A percentile compares a stretch with the other conserved stretches of the same genome.
Conservation (phyloP, 2,329 filamentous ascomycete species). For the Fusarium foetens region DNA sequence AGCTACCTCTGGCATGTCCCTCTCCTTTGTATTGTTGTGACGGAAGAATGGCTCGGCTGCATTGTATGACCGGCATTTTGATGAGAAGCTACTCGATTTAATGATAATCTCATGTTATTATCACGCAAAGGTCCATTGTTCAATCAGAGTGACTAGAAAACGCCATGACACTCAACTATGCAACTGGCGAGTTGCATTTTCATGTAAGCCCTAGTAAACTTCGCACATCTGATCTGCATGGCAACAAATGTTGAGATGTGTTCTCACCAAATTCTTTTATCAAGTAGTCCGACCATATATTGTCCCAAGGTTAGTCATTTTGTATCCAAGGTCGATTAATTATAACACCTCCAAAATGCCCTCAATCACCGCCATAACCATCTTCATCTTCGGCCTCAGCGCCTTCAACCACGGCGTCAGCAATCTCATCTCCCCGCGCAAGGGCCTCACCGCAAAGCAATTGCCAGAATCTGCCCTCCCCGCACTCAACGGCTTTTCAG, state of each 20-base stretch:
- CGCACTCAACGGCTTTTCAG: constrained; percentile 27
- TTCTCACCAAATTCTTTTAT: background rate
- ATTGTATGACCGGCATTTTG: background rate
- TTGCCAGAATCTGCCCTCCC: constrained; percentile 20
- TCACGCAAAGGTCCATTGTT: background rate
- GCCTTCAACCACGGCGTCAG: constrained; percentile 25
- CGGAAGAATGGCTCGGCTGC: background rate
- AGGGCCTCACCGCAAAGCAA: constrained; percentile 22
- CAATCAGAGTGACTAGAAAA: background rate
- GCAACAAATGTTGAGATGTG: background rate
- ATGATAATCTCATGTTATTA: background rate
- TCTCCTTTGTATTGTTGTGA: background rate
- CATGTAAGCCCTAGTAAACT: background rate
- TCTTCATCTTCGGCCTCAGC: constrained; percentile 25
- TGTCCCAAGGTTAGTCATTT: too few relatives aligned
- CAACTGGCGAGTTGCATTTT: background rate
- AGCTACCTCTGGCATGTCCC: constrained; percentile 12
- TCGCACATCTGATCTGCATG: background rate
- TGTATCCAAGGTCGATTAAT: too few relatives aligned
- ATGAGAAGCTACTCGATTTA: background rate
- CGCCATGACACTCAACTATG: background rate
- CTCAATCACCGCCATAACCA: constrained; percentile 2
- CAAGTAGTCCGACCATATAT: too few relatives aligned
- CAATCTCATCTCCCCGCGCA: constrained; percentile 22
- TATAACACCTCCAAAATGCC: background rate